Evolutionary conservation across 1,284 basidiomycete genomes (phyloP), one percentile per base, ranked within the genome.

Genomic region (Cystobasidium sp.): DNA sequence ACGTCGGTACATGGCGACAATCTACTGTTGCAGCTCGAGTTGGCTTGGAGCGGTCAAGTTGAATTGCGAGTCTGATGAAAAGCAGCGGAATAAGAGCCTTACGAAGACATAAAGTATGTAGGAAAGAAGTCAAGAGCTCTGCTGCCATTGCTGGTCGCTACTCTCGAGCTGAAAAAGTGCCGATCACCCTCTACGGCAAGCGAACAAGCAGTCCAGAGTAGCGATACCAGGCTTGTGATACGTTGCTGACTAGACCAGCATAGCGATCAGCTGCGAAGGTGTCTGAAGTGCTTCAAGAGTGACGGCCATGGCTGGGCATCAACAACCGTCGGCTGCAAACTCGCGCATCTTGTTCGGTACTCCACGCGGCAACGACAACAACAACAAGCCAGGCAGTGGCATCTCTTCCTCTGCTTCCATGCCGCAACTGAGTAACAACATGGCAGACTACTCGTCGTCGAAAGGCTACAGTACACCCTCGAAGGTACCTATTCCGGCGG

Each of bases 321-420:
- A 47, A 12, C 46, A 63, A 6, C 47, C 61, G n/a, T 44, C 61
- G 12, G 61, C 61, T 47, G 24, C 61, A 24, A 37, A 24, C 43
- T 63, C 61, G 61, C 43, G 44, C 22, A 44, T 63, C 2, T n/a
- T 63, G 44, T 44, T 47, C 20, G 44, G 43, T 6, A 37, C 39
- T 49, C 9, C 61, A n/a, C 61, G 61, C 46, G 59, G 39, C 59
- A 44, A 63, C 44, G 47, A 49, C 43, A 63, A 63, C 61, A 63
- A 47, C 61, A n/a, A 41, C 43, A 63, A 63, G 61, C 31, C 31
- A 44, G 31, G 43, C 44, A 14, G 22, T 20, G 44, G 61, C 22
- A 47, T 49, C 24, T 49, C 61, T 47, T 47, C 61, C 24, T 63
- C 61, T 47, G 43, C 61, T 20, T 63, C 61, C 18, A 47, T 37